phyloP scores from a whole-genome alignment of 2,329 filamentous ascomycete species.

The Diaporthe destruens region DNA sequence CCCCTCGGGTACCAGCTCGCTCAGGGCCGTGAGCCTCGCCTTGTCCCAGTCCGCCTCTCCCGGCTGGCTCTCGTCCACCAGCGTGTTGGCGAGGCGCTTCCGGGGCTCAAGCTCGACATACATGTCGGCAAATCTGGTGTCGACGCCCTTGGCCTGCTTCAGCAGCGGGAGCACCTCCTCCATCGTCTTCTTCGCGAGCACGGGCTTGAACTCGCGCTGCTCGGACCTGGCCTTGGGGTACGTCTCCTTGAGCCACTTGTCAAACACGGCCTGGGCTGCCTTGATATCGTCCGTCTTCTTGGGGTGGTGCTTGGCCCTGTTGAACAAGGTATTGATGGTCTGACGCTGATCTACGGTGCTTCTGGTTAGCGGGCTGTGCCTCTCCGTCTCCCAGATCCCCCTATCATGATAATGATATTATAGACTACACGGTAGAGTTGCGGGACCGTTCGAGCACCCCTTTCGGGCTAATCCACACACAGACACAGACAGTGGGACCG shows the following conservation, averaged over 20 bases:
- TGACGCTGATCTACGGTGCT: conserved; percentile 38
- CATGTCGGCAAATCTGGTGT: conserved; percentile 39
- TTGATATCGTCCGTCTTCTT: conserved; percentile 42
- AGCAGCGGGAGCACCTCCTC: conserved; percentile 36
- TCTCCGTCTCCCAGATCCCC: too few relatives aligned
- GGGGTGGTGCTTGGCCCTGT: conserved; percentile 41
- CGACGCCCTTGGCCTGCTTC: conserved; percentile 31
- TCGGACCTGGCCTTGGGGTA: conserved; percentile 38
- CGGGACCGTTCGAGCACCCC: too few relatives aligned
- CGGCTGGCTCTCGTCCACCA: conserved; percentile 39
- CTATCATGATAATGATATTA: neutral
- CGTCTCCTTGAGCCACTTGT: conserved; percentile 39
- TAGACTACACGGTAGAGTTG: neutral
- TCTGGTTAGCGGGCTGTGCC: conserved; percentile 2
- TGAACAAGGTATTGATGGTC: conserved; percentile 42
- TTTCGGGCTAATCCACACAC: neutral
- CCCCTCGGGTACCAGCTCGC: conserved; percentile 32
- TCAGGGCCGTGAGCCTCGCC: conserved; percentile 36
- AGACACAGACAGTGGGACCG: neutral
- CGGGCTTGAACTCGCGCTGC: conserved; percentile 40
- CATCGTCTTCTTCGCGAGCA: conserved; percentile 37
- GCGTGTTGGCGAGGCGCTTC: conserved; percentile 40
- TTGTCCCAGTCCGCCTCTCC: conserved; percentile 40
- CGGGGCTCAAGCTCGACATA: conserved; percentile 38
- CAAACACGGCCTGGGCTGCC: conserved; percentile 38